phyloP scores from a whole-genome alignment of 768 basidiomycete species.

The Megacollybia marginata region DNA sequence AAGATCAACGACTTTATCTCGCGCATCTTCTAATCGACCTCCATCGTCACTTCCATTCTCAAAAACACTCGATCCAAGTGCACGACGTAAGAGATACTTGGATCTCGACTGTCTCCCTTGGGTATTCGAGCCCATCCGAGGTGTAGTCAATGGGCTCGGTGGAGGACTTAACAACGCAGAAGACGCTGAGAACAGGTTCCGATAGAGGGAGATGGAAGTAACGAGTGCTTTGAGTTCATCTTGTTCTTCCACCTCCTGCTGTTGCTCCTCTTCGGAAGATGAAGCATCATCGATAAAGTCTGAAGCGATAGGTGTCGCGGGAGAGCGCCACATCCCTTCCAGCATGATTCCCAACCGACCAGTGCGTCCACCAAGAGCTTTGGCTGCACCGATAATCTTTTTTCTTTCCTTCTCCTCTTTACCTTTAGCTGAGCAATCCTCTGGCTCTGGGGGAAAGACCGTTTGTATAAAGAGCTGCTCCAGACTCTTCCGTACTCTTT shows the following conservation, averaged over 20 bases:
- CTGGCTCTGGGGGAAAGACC: conserved; percentile 17
- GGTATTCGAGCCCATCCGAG: conserved; percentile 4
- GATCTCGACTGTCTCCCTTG: conserved; percentile 28
- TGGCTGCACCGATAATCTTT: conserved; percentile 53
- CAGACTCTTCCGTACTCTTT: conserved; percentile 45
- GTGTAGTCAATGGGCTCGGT: conserved; percentile 31
- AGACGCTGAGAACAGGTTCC: conserved; percentile 45
- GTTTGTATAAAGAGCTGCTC: conserved; percentile 44
- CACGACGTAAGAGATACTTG: conserved; percentile 39
- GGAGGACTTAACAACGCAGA: conserved; percentile 49
- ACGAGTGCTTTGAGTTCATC: conserved; percentile 47
- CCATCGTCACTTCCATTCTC: conserved; percentile 30
- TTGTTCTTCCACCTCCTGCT: conserved; percentile 12
- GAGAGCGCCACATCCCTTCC: conserved; percentile 49
- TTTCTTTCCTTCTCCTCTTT: conserved; percentile 35
- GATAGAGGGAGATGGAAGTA: conserved; percentile 53
- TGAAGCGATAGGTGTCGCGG: too few species aligned
- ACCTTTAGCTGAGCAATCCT: conserved; percentile 23
- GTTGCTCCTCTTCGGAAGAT: conserved; percentile 12
- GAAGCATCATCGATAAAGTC: conserved; percentile 22
- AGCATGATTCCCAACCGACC: conserved; percentile 46
- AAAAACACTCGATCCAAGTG: conserved; percentile 48
- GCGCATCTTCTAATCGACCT: conserved; percentile 61
- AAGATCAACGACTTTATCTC: conserved; percentile 71
- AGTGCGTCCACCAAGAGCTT: conserved; percentile 54